Evolutionary conservation across 2,329 filamentous ascomycete species (phyloP), one percentile per base, ranked within the genome.

Genomic region (Trichoderma citrinoviride): DNA sequence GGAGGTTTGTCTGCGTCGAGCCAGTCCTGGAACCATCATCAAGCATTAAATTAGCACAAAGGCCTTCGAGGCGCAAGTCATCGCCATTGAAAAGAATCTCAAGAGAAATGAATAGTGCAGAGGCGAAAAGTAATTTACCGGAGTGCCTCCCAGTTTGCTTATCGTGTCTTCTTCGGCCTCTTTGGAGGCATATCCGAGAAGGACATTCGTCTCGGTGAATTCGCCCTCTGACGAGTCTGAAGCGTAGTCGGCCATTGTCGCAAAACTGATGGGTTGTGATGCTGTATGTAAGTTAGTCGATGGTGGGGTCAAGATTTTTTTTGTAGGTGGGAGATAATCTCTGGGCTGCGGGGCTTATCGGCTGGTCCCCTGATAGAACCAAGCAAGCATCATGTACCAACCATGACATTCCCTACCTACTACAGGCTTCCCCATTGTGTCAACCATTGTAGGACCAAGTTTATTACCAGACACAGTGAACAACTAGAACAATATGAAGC

Each of bases 111-210:
- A 1, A 37, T 4, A 37, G 33, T 5, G 2, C 12, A 66, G 14
- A 14, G 23, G 17, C 19, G 33, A 21, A 43, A 37, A 21, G 6
- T 17, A 33, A 60, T 88, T 71, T 88, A 97, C 94, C 60, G 95
- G 92, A 72, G 82, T 84, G 62, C 95, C 95, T 69, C 95, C 95
- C 12, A 99, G 82, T 70, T 94, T 91, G 77, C 92, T 97, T 73
- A 96, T 89, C 14, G 86, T 85, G 76, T 99, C 94, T 68, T 92
- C 89, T 63, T 88, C 90, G 15, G 87, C 80, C 63, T 96, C 91
- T 74, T 88, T 87, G 1, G 91, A 90, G 3, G 92, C 91, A 76
- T 96, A 99, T 5, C 95, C 95, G 14, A 99, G 84, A 1, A 97
- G 85, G 2, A 97, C 93, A 69, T 90, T 92, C 7, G 95, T 98